Evolutionary conservation across 305 asterid genomes (phyloP).

Genomic region (Caryopteris hybrid): DNA sequence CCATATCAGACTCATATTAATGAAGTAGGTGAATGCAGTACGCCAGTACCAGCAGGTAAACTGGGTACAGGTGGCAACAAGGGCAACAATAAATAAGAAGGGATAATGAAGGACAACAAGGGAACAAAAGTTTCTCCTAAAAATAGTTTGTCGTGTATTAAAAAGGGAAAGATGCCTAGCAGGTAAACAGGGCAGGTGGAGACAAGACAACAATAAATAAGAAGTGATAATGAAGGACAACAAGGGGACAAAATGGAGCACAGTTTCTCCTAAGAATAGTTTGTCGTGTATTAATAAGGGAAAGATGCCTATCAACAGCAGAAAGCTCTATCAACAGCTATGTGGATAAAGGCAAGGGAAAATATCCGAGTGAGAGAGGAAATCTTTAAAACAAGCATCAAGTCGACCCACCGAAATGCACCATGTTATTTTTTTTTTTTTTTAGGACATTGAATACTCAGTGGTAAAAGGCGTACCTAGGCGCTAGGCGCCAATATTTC

Average conservation of each 20-base stretch:
- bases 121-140: conserved; percentile 5
- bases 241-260: background rate
- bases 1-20: background rate
- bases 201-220: too few relatives aligned
- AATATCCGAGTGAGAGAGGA: background rate
- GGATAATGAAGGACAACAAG: background rate
- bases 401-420: too few relatives aligned
- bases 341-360: background rate
- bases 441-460: too few relatives aligned
- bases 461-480: too few relatives aligned
- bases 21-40: background rate
- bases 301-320: background rate
- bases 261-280: background rate
- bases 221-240: too few relatives aligned
- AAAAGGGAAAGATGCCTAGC: background rate
- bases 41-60: background rate
- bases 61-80: background rate
- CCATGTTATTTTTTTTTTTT: too few relatives aligned
- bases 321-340: background rate
- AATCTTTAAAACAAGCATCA: background rate
- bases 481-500: too few relatives aligned
- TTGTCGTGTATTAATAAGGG: background rate
- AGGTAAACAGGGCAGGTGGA: too few relatives aligned
- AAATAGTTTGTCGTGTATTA: background rate
- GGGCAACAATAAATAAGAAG: background rate